Evolutionary conservation across 352 stramenopile species (phyloP).

Genomic region (Aphanomyces euteiches): DNA sequence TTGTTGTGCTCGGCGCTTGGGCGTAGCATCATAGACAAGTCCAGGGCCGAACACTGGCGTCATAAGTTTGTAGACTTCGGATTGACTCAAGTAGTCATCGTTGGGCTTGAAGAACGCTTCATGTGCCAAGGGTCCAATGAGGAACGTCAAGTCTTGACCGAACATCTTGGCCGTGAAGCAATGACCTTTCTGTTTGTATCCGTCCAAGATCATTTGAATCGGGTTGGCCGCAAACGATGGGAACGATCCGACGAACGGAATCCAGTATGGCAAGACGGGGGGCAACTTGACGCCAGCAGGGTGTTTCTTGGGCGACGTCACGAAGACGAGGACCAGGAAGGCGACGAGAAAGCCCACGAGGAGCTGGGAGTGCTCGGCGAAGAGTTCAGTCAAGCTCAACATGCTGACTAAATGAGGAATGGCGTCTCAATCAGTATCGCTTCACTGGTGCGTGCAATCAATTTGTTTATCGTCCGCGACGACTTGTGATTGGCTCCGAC

Average conservation of each 20-base stretch:
- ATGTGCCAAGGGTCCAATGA: conserved; percentile 87
- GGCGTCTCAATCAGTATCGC: not conserved
- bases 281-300: conserved; percentile 40
- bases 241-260: conserved; percentile 75
- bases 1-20: conserved; percentile 85
- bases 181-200: conserved; percentile 66
- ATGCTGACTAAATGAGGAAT: not conserved
- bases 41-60: conserved; percentile 88
- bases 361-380: conserved; percentile 21
- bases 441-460: conserved; percentile 1
- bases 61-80: conserved; percentile 92
- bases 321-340: conserved; percentile 16
- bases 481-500: conserved; percentile 7
- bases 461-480: not conserved
- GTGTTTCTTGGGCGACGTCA: conserved; percentile 30
- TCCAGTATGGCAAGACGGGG: conserved; percentile 47
- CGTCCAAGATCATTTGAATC: conserved; percentile 75
- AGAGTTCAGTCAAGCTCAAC: conserved; percentile 26
- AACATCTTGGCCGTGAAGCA: conserved; percentile 85
- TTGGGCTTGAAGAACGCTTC: conserved; percentile 87
- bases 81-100: conserved; percentile 86
- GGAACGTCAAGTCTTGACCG: conserved; percentile 86
- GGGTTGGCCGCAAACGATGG: conserved; percentile 77
- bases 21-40: conserved; percentile 78
- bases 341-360: conserved; percentile 12